Evolutionary conservation across 164 flowering plant genomes (phyloP), one percentile per base, ranked within the genome.

Genomic region (Stephania yunnanensis): DNA sequence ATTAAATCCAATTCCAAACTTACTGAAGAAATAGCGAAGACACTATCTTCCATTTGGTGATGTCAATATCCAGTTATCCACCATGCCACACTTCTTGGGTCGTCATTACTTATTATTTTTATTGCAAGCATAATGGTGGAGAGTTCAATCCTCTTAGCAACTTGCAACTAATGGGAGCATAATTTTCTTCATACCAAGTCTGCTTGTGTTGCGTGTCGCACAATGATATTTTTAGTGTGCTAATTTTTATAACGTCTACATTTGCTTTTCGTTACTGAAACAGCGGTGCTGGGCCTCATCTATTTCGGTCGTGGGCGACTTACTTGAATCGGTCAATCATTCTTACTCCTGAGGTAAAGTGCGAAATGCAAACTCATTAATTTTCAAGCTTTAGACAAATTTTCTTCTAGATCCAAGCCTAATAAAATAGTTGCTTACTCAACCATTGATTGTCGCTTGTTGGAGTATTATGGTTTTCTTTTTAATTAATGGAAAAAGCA

Each of bases 281-380:
- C 87, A 96, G 99, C 86, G 99, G 99, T 78, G 93, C 92, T 75
- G 99, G 99, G 46, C 97, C 97, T 83, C 94, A 90, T 86, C 86
- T 96, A 72, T 96, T 96, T 80, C 90, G 83, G 73, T 96, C 99
- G 8, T 96, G 98, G 99, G 85, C 92, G 36, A 86, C 85, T 44
- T 96, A 83, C 78, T 81, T 92, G 78, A 96, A 96, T 75, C 93
- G 97, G 46, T 91, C 99, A 53, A 92, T 94, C 52, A 84, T 96
- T 76, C 93, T 96, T 53, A 93, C 98, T 44, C 98, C 99, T 42
- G 98, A 96, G 98, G 98, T 92, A 88, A 20, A 46, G 20, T 3
- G 55, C 15, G 55, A 11, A 50, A 10, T 50, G 12, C 55, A 15
- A 50, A 15, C 15, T 3, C 55, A 50, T 17, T 71, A 29, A 68